A percentile compares a stretch with the other conserved stretches of the same genome.
phyloP scores from a whole-genome alignment of 1,284 basidiomycete genomes.

The Trichosporon faecale region DNA sequence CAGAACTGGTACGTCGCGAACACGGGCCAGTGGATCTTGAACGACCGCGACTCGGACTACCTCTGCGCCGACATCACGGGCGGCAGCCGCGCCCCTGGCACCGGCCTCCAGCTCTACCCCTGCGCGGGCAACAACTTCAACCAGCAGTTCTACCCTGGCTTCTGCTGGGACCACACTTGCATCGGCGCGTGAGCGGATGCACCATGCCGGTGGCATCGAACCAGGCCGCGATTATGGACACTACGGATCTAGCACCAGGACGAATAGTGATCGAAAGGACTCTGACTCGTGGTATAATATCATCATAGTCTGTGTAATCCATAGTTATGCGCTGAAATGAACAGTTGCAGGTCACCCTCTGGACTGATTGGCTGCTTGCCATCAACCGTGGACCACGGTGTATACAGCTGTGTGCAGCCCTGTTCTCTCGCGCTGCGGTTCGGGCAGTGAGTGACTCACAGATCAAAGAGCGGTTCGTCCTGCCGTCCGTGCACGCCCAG shows the following conservation, averaged over 20 bases:
- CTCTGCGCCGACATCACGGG: constrained; percentile 13
- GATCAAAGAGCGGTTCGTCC: not conserved
- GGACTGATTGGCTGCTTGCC: no score
- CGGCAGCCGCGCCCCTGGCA: constrained; percentile 3
- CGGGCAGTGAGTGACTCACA: not conserved
- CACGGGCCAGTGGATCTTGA: constrained; percentile 8
- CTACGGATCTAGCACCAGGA: no score
- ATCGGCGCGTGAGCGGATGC: not conserved
- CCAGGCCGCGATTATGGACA: not conserved
- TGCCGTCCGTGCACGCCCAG: not conserved
- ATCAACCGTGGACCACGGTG: no score
- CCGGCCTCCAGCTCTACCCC: constrained; percentile 5
- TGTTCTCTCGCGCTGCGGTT: no score
- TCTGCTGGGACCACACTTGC: constrained; percentile 13
- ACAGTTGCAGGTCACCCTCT: no score
- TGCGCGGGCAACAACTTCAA: not conserved
- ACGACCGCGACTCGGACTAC: constrained; percentile 8
- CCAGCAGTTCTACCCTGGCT: constrained; percentile 11
- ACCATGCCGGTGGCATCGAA: no score
- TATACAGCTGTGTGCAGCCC: no score
- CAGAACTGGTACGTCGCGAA: constrained; percentile 8
- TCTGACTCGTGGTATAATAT: no score
- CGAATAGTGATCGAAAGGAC: no score
- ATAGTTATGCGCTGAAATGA: no score
- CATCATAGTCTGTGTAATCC: no score